Evolutionary conservation across 2,329 filamentous ascomycete genomes (phyloP).

Genomic region (Arthrinium phaeospermum): DNA sequence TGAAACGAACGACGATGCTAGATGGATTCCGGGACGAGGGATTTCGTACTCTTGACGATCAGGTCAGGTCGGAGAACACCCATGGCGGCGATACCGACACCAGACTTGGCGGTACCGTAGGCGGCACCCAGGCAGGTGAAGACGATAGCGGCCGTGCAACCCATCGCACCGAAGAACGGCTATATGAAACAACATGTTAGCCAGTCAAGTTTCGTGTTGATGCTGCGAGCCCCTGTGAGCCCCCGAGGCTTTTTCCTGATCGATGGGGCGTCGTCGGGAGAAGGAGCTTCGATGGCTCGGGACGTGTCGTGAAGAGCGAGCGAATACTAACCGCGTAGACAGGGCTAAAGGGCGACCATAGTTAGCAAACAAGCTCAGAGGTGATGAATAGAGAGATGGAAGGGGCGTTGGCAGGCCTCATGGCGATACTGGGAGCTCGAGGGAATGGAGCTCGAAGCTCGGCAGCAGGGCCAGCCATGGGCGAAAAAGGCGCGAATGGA

Average conservation of each 20-base stretch:
- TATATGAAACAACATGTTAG: conserved; percentile 28
- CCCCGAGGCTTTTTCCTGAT: conserved; percentile 9
- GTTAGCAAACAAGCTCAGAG: conserved; percentile 29
- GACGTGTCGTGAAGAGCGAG: conserved; percentile 27
- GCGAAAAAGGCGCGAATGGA: conserved; percentile 28
- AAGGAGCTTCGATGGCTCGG: conserved; percentile 2
- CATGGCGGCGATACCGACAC: conserved; percentile 98
- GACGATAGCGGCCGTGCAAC: conserved; percentile 88
- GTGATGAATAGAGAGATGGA: conserved; percentile 11
- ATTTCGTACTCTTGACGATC: conserved; percentile 95
- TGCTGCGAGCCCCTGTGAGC: neutral
- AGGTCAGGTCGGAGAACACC: conserved; percentile 96
- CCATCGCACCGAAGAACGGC: conserved; percentile 86
- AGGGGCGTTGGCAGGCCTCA: neutral
- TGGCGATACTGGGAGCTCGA: conserved; percentile 27
- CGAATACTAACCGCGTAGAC: conserved; percentile 92
- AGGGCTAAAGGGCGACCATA: conserved; percentile 65
- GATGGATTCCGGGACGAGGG: conserved; percentile 17
- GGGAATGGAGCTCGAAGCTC: conserved; percentile 29
- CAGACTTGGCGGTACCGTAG: conserved; percentile 98
- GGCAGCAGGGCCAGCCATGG: conserved; percentile 15
- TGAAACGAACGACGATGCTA: conserved; percentile 19
- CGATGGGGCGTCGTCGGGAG: conserved; percentile 18
- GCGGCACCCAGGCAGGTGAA: conserved; percentile 97
- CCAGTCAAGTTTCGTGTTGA: neutral